Evolutionary conservation across 257 asterid species (phyloP).

Genomic region (Buddleja alternifolia): DNA sequence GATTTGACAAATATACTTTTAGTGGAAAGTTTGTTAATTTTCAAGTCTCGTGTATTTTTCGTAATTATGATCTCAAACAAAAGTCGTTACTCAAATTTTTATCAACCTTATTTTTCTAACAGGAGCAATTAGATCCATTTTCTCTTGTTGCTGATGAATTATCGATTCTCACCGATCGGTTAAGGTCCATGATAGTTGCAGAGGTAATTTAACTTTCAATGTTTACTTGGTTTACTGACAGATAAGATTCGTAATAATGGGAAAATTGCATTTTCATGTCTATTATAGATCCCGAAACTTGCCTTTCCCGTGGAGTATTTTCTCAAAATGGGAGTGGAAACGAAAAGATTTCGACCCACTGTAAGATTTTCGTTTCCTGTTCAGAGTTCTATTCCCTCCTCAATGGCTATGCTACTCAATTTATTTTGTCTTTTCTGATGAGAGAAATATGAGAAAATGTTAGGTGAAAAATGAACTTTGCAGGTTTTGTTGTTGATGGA

Average conservation of each 20-base stretch:
- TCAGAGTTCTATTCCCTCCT: neutral
- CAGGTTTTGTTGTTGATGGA: constrained; percentile 97
- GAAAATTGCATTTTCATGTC: constrained; percentile 25
- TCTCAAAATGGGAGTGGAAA: constrained; percentile 89
- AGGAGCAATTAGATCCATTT: constrained; percentile 93
- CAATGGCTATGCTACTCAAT: neutral
- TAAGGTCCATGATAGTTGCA: constrained; percentile 93
- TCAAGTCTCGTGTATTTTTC: no score
- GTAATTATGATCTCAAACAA: no score
- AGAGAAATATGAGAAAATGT: neutral
- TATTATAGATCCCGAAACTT: constrained; percentile 87
- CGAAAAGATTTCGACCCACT: constrained; percentile 96
- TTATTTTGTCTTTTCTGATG: neutral
- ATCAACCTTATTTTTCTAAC: constrained; percentile 30
- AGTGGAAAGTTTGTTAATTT: no score
- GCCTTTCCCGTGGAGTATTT: constrained; percentile 96
- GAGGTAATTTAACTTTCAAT: constrained; percentile 63
- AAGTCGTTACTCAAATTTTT: no score
- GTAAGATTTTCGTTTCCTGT: constrained; percentile 49
- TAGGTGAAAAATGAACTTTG: constrained; percentile 13
- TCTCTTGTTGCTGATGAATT: constrained; percentile 98
- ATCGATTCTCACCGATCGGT: constrained; percentile 71
- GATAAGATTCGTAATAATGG: constrained; percentile 21
- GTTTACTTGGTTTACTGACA: constrained; percentile 11
- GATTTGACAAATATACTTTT: no score